These are phyloP conservation scores for Candida insectalens DNA, from an alignment of 805 yeast species.

Conservation along the genomic window DNA sequence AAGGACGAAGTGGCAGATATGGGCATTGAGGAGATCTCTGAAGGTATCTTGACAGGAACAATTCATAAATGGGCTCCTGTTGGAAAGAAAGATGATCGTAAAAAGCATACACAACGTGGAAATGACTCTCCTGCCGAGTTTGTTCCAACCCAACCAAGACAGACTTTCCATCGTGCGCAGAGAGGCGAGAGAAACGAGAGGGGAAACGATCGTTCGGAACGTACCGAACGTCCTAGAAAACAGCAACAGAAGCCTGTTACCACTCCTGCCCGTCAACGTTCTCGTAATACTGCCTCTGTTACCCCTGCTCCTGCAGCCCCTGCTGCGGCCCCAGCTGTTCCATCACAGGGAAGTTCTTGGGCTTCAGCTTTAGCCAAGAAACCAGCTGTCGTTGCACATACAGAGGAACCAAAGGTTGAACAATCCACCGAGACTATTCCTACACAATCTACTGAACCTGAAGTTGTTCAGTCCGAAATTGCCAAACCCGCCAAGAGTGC, in stretches of 20 bases:
- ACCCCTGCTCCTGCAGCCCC: slow-evolving; percentile 1
- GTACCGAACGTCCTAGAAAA: too few species aligned
- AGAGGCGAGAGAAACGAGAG: too few species aligned
- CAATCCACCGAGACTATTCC: slow-evolving; percentile 1
- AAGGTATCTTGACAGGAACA: slow-evolving; percentile 82
- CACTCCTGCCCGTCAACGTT: too few species aligned
- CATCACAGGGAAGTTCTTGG: slow-evolving; percentile 22
- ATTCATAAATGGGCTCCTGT: slow-evolving; percentile 94
- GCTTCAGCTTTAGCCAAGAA: slow-evolving; percentile 20
- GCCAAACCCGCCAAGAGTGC: neutral
- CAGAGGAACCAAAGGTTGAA: slow-evolving; percentile 6
- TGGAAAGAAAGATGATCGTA: slow-evolving; percentile 54
- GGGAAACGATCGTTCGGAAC: too few species aligned
- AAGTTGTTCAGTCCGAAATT: slow-evolving; percentile 9
- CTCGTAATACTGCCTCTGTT: slow-evolving; percentile 1
- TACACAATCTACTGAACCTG: slow-evolving; percentile 8
- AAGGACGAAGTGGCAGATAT: slow-evolving; percentile 57
- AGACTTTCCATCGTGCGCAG: too few species aligned
- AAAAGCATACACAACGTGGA: too few species aligned
- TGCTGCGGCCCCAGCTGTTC: slow-evolving; percentile 7
- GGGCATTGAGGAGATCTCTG: slow-evolving; percentile 72
- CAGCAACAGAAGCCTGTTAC: slow-evolving; percentile 2
- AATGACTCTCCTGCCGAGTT: too few species aligned
- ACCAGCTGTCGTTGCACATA: slow-evolving; percentile 6
- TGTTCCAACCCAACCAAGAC: too few species aligned